These are phyloP conservation scores for Oryza punctata DNA, from an alignment of 176 grass and related monocot genomes.

Conservation along the genomic window DNA sequence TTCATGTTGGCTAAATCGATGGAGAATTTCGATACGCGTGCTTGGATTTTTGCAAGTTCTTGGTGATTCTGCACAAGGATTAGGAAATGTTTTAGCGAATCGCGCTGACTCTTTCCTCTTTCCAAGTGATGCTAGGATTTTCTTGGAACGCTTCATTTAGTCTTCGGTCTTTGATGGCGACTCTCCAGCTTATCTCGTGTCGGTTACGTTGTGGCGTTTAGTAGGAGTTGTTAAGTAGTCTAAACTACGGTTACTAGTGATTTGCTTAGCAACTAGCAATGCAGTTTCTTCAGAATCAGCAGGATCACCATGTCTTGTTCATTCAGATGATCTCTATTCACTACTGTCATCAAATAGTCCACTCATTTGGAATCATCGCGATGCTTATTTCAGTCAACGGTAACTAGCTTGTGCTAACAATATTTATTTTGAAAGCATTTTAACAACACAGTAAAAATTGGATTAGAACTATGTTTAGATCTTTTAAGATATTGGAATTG, in stretches of 20 bases:
- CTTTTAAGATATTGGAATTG: too few relatives aligned
- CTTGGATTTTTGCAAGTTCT: not conserved
- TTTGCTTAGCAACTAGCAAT: too few relatives aligned
- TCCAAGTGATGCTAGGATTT: not conserved
- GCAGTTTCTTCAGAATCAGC: not conserved
- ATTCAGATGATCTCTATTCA: not conserved
- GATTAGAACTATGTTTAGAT: not conserved
- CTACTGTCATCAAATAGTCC: too few relatives aligned
- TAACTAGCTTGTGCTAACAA: too few relatives aligned
- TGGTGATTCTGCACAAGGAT: slow-evolving; percentile 5
- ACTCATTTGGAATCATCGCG: too few relatives aligned
- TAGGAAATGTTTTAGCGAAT: not conserved
- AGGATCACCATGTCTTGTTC: not conserved
- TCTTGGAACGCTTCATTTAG: not conserved
- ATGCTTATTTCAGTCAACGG: not conserved
- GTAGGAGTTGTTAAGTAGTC: not conserved
- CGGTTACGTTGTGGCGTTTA: not conserved
- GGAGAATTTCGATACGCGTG: not conserved
- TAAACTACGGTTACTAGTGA: not conserved
- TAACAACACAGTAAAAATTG: not conserved
- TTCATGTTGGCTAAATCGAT: not conserved
- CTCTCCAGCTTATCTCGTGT: not conserved
- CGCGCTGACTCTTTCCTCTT: slow-evolving; percentile 35
- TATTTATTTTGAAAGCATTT: too few relatives aligned
- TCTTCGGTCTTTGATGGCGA: not conserved